phyloP scores from a whole-genome alignment of 1,139 yeast genomes.

The Pichiaceae sp. region DNA sequence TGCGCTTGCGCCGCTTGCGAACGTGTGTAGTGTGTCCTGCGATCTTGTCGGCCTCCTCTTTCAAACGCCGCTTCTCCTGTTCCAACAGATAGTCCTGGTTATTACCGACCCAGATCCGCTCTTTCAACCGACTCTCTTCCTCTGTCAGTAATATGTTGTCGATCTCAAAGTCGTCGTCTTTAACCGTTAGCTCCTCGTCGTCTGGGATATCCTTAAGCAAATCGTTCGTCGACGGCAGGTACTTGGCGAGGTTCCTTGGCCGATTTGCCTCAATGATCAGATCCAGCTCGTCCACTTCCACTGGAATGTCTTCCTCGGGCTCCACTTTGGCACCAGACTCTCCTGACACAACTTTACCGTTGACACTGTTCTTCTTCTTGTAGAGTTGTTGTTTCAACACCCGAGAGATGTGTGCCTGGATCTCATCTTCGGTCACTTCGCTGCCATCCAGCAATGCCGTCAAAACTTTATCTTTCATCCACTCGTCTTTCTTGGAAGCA shows the following conservation, averaged over 20 bases:
- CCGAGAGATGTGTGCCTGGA: slow-evolving; percentile 34
- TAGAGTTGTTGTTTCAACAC: slow-evolving; percentile 32
- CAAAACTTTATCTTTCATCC: slow-evolving; percentile 29
- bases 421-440: slow-evolving; percentile 35
- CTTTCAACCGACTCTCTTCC: slow-evolving; percentile 63
- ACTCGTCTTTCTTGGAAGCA: slow-evolving; percentile 28
- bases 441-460: slow-evolving; percentile 34
- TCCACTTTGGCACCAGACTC: slow-evolving; percentile 8
- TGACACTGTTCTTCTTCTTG: slow-evolving; percentile 19
- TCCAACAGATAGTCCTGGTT: slow-evolving; percentile 80
- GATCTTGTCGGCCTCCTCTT: slow-evolving; percentile 77
- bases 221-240: slow-evolving; percentile 47
- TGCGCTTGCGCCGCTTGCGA: slow-evolving; percentile 32
- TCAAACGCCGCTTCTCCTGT: slow-evolving; percentile 77
- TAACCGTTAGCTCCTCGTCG: slow-evolving; percentile 59
- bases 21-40: slow-evolving; percentile 63
- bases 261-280: slow-evolving; percentile 30
- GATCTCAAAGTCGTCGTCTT: slow-evolving; percentile 68
- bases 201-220: slow-evolving; percentile 47
- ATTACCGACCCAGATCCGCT: slow-evolving; percentile 79
- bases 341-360: slow-evolving; percentile 13
- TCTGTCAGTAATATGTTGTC: slow-evolving; percentile 50
- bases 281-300: slow-evolving; percentile 9
- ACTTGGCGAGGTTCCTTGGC: slow-evolving; percentile 43
- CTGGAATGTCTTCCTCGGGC: slow-evolving; percentile 5